Evolutionary conservation across 169 alveolate genomes (phyloP), one percentile per base, ranked within the genome.

Genomic region (Babesia bigemina): DNA sequence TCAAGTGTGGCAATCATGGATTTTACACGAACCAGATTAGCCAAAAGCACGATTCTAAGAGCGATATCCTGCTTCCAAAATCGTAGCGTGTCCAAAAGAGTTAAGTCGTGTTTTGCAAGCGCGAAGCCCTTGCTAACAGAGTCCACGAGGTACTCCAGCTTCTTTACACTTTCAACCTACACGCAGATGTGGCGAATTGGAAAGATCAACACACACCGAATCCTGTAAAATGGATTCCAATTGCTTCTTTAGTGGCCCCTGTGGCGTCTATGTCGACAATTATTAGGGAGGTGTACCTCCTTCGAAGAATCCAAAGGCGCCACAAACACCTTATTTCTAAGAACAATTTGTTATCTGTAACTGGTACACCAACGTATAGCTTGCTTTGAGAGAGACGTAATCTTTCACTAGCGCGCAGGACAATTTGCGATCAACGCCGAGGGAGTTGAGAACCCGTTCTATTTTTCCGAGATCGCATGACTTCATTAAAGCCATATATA

Each of bases 1-100:
- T 7, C 17, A 10, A 33, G 39, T 81, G 33, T 21, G 39, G 8
- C 3, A 1, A 13, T 3, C 12, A 7, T 17, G n/a, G 17, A 9
- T 21, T 17, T 0, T 33, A 6, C 24, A 55, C 82, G 28, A 65
- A 81, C 88, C 71, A 81, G 45, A 45, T 72, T 63, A 21, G 26
- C 63, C 17, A 57, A 39, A 57, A 81, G n/a, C 17, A 73, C 70
- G 65, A 81, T 81, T 49, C 88, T 33, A 21, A 81, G 78, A 24
- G 71, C 83, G 24, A 81, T 16, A n/a, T 81, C 88, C 17, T 26
- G 19, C 48, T 81, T 81, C 88, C 88, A 81, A 19, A 44, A 42
- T 1, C 12, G 22, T 13, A 69, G 17, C 2, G 16, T 48, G 65
- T 81, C 88, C 56, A 45, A 22, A 0, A 56, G 44, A 28, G 61